Conservation (phyloP, 78 protist genomes). For the Guillardia theta region DNA sequence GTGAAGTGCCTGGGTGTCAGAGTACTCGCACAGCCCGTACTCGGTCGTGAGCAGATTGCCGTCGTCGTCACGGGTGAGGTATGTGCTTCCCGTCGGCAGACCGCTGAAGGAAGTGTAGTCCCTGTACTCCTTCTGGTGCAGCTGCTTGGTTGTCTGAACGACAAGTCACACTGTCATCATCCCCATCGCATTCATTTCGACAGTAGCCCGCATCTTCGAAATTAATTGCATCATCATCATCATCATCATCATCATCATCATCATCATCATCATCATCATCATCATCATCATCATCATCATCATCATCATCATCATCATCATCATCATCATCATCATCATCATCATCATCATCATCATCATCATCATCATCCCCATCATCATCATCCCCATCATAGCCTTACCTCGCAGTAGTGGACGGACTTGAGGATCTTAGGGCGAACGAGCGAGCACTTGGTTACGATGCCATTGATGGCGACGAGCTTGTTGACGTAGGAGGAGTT, state of each 20-base stretch:
- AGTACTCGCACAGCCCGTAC: conserved; percentile 90
- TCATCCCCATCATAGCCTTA: too few species aligned
- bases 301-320: too few species aligned
- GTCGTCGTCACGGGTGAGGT: conserved; percentile 44
- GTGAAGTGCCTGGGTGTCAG: conserved; percentile 67
- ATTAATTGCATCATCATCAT: too few species aligned
- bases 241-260: not conserved
- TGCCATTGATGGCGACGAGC: conserved; percentile 94
- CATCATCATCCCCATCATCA: too few species aligned
- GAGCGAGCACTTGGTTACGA: conserved; percentile 88
- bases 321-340: conserved; percentile 51
- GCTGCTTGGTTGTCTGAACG: not conserved
- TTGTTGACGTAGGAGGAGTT: conserved; percentile 66
- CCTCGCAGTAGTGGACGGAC: conserved; percentile 91
- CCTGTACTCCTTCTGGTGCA: conserved; percentile 50
- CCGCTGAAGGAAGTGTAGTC: conserved; percentile 56
- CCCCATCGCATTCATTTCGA: not conserved
- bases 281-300: not conserved
- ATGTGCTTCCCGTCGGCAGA: conserved; percentile 53
- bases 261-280: not conserved
- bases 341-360: conserved; percentile 51
- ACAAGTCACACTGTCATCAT: not conserved
- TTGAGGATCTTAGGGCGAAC: conserved; percentile 63
- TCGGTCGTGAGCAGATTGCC: conserved; percentile 94
- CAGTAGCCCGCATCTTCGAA: not conserved